Percentiles rank a stretch among this genome's conserved stretches.
These are phyloP conservation scores for Apiotrichum brassicae DNA, from an alignment of 1,284 basidiomycete species.

Conservation along the genomic window DNA sequence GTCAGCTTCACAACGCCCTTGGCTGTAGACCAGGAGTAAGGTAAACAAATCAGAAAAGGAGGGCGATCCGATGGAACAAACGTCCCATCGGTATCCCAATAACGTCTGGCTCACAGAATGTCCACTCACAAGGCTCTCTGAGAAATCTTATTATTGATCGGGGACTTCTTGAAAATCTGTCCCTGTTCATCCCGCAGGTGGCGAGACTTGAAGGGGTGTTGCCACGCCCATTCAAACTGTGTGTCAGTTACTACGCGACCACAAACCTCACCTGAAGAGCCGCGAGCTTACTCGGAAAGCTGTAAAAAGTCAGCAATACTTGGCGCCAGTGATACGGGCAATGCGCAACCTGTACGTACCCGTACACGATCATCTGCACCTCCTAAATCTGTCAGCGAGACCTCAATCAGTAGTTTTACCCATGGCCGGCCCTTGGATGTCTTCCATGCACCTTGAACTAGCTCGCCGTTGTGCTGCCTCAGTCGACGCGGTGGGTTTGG, in stretches of 20 bases:
- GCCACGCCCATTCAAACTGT: conserved; percentile 92
- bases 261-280: conserved; percentile 53
- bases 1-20: background rate
- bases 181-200: conserved; percentile 36
- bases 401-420: conserved; percentile 50
- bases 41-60: too few species aligned
- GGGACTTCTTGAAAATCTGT: conserved; percentile 34
- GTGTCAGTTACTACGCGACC: background rate
- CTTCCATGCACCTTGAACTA: conserved; percentile 67
- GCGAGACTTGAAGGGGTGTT: conserved; percentile 56
- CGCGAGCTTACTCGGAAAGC: conserved; percentile 76
- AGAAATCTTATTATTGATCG: conserved; percentile 32
- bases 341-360: too few species aligned
- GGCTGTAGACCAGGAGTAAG: too few species aligned
- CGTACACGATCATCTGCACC: conserved; percentile 82
- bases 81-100: too few species aligned
- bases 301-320: conserved; percentile 9
- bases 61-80: too few species aligned
- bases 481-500: conserved; percentile 70
- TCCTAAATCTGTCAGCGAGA: conserved; percentile 21
- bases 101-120: too few species aligned
- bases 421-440: conserved; percentile 69
- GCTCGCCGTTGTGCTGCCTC: conserved; percentile 78
- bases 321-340: too few species aligned
- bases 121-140: conserved; percentile 37